Evolutionary conservation across 257 asterid genomes (phyloP), one percentile per base, ranked within the genome.

Genomic region (Anisodus acutangulus): DNA sequence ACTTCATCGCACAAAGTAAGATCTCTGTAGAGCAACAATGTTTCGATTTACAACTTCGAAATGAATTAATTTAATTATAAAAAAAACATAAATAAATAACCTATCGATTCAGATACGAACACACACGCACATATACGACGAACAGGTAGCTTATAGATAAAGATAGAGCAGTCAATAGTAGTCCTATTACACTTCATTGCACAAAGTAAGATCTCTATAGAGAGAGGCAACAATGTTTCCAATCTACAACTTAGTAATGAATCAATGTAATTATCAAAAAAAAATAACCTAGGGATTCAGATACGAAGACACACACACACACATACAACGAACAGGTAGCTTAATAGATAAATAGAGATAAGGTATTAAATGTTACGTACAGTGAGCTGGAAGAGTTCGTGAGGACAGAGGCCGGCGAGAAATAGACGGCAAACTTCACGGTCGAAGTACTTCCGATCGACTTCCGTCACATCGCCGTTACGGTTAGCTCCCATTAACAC

Each of bases 361-460:
- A 54, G 26, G 82, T 39, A 66, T 31, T 10, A 26, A 82, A 9
- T 11, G 22, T 35, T 66, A 83, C 93, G 84, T 79, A 95, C 98
- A 57, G 98, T 95, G 84, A 95, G 97, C 83, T 95, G 98, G 83
- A 95, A 95, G 80, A 95, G 97, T 70, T 95, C 98, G 89, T 95
- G 97, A 78, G 98, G 97, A 87, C 98, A 95, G 37, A 95, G 94
- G 68, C 98, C 98, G 76, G 97, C 89, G 87, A 95, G 98, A 91
- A 86, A 95, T 72, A 95, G 93, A 84, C 98, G 98, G 87, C 98
- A 95, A 37, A 95, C 98, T 78, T 95, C 98, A 26, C 98, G 98
- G 87, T 95, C 97, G 89, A 62, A 92, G 90, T 95, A 95, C 88
- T 95, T 95, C 41, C 98, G 93, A 80, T 93, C 92, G 59, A 95